Conservation (phyloP, 495 filamentous ascomycete genomes). For the Lophiostoma macrostomum region DNA sequence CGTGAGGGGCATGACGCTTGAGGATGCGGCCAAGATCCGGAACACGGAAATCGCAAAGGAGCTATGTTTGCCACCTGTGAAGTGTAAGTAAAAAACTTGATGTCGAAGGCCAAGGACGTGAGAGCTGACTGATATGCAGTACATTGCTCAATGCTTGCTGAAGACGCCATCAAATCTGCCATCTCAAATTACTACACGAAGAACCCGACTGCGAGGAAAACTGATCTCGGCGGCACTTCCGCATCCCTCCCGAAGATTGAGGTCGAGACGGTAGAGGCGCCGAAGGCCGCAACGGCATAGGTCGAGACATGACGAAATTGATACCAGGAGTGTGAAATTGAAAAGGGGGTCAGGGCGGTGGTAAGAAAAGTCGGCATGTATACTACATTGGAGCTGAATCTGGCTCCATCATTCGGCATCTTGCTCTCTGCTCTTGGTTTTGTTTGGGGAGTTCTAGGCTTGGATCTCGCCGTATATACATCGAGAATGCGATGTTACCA, state of each 20-base stretch:
- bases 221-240: slow-evolving; percentile 70
- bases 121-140: slow-evolving; percentile 47
- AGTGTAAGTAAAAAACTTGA: no score
- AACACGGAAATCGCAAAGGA: slow-evolving; percentile 99
- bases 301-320: slow-evolving; percentile 11
- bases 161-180: slow-evolving; percentile 99
- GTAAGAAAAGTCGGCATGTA: neutral
- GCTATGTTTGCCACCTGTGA: slow-evolving; percentile 90
- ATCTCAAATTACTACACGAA: slow-evolving; percentile 97
- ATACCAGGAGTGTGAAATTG: slow-evolving; percentile 8
- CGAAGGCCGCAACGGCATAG: slow-evolving; percentile 20
- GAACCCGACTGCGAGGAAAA: slow-evolving; percentile 71
- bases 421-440: no score
- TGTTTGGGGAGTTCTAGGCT: no score
- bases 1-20: slow-evolving; percentile 92
- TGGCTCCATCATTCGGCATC: neutral
- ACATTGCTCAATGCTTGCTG: slow-evolving; percentile 98
- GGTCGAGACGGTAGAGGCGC: slow-evolving; percentile 39
- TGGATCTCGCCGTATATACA: no score
- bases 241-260: slow-evolving; percentile 50
- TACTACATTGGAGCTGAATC: neutral
- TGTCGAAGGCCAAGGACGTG: no score
- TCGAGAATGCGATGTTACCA: no score
- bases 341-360: neutral
- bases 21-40: slow-evolving; percentile 83